These are phyloP conservation scores for Spathaspora arborariae DNA, from an alignment of 805 yeast species.

Conservation along the genomic window DNA sequence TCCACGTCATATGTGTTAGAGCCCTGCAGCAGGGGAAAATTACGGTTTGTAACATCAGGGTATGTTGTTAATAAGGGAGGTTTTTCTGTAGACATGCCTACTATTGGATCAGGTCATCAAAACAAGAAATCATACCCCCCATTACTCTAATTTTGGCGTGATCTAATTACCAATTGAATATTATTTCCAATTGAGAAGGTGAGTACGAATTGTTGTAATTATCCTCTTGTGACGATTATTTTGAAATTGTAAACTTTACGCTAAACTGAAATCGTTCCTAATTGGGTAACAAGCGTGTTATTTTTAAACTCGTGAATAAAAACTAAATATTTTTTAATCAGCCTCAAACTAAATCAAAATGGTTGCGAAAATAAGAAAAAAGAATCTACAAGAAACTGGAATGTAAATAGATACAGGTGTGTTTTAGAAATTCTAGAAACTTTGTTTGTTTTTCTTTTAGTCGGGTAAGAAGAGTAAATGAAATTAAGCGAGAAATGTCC, in stretches of 20 bases:
- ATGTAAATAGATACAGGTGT: no score
- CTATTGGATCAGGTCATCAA: no score
- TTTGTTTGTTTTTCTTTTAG: no score
- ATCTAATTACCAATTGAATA: not conserved
- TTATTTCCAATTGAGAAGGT: not conserved
- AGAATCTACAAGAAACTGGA: not conserved
- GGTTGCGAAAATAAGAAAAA: not conserved
- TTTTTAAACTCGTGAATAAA: not conserved
- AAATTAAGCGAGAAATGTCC: no score
- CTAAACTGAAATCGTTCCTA: not conserved
- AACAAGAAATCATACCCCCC: no score
- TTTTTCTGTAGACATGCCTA: no score
- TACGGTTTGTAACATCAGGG: no score
- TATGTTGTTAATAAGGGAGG: no score
- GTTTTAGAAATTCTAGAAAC: no score
- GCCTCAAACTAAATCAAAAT: not conserved
- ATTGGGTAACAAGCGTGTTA: not conserved
- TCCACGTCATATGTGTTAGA: no score
- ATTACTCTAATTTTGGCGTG: not conserved
- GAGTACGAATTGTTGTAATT: not conserved
- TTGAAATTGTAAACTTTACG: not conserved
- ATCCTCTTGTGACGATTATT: not conserved
- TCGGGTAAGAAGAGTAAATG: no score
- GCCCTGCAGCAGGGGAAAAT: no score
- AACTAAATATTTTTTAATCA: not conserved